phyloP scores from a whole-genome alignment of 75 land plant species.

The Cunninghamia lanceolata region DNA sequence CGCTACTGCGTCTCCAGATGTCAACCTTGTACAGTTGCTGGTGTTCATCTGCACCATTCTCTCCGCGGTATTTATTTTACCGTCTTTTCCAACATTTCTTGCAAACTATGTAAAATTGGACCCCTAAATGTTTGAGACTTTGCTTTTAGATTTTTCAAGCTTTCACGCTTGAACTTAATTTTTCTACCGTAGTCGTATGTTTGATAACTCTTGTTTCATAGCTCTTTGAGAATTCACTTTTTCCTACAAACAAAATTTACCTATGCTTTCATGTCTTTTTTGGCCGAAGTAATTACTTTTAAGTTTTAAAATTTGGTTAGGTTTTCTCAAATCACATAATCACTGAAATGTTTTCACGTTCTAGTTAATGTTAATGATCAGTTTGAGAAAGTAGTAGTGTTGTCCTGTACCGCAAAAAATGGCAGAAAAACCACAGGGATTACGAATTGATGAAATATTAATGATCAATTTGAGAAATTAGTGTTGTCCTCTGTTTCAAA shows the following conservation, averaged over 20 bases:
- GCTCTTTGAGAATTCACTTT: neutral
- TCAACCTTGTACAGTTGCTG: neutral
- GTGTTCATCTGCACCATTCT: neutral
- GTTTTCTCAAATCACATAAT: neutral
- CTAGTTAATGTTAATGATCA: too few species aligned
- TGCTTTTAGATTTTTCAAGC: neutral
- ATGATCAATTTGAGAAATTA: too few species aligned
- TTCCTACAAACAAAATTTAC: neutral
- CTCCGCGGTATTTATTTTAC: neutral
- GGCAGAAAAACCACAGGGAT: too few species aligned
- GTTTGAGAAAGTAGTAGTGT: neutral
- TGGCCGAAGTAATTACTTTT: neutral
- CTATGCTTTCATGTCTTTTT: neutral
- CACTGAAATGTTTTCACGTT: neutral
- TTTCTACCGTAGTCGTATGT: neutral
- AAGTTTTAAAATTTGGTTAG: neutral
- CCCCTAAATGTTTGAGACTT: neutral
- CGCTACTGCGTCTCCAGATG: neutral
- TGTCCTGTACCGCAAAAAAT: too few species aligned
- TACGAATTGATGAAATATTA: too few species aligned
- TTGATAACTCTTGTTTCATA: too few species aligned
- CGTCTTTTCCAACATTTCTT: neutral
- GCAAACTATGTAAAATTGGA: neutral
- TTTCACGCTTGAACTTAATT: neutral
- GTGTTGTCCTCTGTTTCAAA: neutral